These are phyloP conservation scores for Polyrhizophydium stewartii DNA, from an alignment of 371 early-diverging fungal species.

Conservation along the genomic window DNA sequence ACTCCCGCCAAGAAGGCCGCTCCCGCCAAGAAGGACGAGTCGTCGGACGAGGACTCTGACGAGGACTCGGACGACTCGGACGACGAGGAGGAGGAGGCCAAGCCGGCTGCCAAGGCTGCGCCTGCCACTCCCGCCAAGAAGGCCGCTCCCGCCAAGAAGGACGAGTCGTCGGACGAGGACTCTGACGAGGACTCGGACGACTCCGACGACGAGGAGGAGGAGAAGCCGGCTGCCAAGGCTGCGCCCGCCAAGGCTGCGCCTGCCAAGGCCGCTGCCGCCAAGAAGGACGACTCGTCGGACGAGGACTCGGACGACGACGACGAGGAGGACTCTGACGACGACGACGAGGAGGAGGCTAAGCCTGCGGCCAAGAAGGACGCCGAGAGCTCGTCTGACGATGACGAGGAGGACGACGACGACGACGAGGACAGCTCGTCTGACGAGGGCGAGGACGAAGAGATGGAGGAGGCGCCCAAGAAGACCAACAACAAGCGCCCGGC, in stretches of 20 bases:
- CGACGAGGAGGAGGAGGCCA: slow-evolving; percentile 11
- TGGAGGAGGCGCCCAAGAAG: slow-evolving; percentile 13
- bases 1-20: slow-evolving; percentile 8
- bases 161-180: slow-evolving; percentile 22
- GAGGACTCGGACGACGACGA: slow-evolving; percentile 14
- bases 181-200: slow-evolving; percentile 28
- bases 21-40: slow-evolving; percentile 11
- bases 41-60: slow-evolving; percentile 11
- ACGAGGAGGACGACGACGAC: slow-evolving; percentile 12
- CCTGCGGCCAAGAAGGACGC: slow-evolving; percentile 10
- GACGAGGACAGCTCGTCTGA: slow-evolving; percentile 21
- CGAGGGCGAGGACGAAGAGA: slow-evolving; percentile 34
- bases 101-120: slow-evolving; percentile 6
- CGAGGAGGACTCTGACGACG: slow-evolving; percentile 6
- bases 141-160: slow-evolving; percentile 16
- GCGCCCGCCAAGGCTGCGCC: background rate
- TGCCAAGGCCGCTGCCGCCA: slow-evolving; percentile 10
- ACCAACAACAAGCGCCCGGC: slow-evolving; percentile 14
- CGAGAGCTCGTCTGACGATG: slow-evolving; percentile 8
- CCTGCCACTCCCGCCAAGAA: slow-evolving; percentile 2
- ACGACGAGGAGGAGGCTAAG: slow-evolving; percentile 10
- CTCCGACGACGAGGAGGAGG: slow-evolving; percentile 23
- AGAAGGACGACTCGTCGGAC: slow-evolving; percentile 13
- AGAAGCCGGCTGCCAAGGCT: slow-evolving; percentile 24
- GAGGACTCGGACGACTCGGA: slow-evolving; percentile 11